Percentiles rank a stretch among this genome's conserved stretches.
Conservation (phyloP, 345 rosid genomes). For the Salix purpurea region DNA sequence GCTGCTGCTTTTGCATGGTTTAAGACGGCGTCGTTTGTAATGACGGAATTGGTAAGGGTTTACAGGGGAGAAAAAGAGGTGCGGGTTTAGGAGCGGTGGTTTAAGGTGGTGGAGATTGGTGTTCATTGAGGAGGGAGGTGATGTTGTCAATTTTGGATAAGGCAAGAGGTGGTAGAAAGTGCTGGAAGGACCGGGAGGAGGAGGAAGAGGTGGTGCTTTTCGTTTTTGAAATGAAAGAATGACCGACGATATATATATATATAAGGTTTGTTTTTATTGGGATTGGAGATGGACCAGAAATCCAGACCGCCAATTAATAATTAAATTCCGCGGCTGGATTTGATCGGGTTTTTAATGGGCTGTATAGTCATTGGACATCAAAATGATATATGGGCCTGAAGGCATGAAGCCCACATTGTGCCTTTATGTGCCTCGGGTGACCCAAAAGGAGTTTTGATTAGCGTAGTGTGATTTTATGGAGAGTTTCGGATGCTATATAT, state of each 20-base stretch:
- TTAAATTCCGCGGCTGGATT: background rate
- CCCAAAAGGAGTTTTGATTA: background rate
- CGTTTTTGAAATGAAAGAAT: background rate
- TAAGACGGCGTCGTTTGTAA: slow-evolving; percentile 52
- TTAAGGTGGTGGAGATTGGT: slow-evolving; percentile 18
- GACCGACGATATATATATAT: too few relatives aligned
- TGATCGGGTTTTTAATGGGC: background rate
- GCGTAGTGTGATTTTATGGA: too few relatives aligned
- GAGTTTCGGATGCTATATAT: too few relatives aligned
- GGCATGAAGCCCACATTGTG: background rate
- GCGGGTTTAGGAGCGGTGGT: slow-evolving; percentile 12
- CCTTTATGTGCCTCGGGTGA: background rate
- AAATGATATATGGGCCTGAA: too few relatives aligned
- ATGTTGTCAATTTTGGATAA: background rate
- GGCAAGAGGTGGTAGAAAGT: background rate
- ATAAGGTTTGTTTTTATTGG: background rate
- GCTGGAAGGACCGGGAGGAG: background rate
- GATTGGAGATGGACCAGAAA: background rate
- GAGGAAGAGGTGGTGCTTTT: background rate
- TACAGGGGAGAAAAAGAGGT: slow-evolving; percentile 21
- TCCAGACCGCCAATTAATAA: background rate
- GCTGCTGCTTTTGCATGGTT: slow-evolving; percentile 8
- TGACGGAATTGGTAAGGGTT: slow-evolving; percentile 30
- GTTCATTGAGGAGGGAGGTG: slow-evolving; percentile 15
- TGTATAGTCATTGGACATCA: background rate